Evolutionary conservation across 208 protist genomes (phyloP), one percentile per base, ranked within the genome.

Genomic region (Crithidia brevicula): DNA sequence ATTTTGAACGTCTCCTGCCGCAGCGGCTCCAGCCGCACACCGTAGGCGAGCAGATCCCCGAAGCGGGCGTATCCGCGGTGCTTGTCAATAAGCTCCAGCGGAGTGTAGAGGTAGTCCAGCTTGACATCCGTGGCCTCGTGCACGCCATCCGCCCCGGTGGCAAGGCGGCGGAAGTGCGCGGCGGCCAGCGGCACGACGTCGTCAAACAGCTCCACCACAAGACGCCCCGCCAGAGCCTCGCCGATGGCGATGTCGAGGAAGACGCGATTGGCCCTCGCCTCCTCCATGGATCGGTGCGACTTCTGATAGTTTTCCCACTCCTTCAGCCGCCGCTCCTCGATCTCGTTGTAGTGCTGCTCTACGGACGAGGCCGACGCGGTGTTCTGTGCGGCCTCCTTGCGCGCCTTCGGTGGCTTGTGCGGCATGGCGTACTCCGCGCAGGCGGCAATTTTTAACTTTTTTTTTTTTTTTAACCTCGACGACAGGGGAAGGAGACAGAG

Each of bases 151-250:
- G 74, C 82, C 18, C 95, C 95, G 4, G 89, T 97, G 54, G 86
- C 77, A 4, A 99, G 72, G 20, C 75, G 70, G 30, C 88, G 70
- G 65, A 99, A 99, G 69, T 96, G 97, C 22, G 82, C 72, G 11
- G 92, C 92, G 4, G 97, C 96, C 25, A 91, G 73, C 2, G 95
- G 97, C 4, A 89, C 89, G 9, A 85, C 54, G 40, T 93, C 69
- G 10, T 86, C 85, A 64, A 96, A 98, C 6, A 98, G 72, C 38
- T 95, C 93, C 4, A 98, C 66, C 3, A 96, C 84, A 20, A 98
- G 81, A 13, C 95, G 70, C 2, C 92, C 90, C 1, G 67, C 74
- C 20, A 91, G 70, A 18, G 79, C 78, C 40, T 93, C 91, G 13
- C 74, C 85, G 58, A 98, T 89, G 28, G 72, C 81, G 6, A 97